A percentile compares a stretch with the other conserved stretches of the same genome.
phyloP scores from a whole-genome alignment of 2,329 filamentous ascomycete genomes.

The Scedosporium dehoogii region DNA sequence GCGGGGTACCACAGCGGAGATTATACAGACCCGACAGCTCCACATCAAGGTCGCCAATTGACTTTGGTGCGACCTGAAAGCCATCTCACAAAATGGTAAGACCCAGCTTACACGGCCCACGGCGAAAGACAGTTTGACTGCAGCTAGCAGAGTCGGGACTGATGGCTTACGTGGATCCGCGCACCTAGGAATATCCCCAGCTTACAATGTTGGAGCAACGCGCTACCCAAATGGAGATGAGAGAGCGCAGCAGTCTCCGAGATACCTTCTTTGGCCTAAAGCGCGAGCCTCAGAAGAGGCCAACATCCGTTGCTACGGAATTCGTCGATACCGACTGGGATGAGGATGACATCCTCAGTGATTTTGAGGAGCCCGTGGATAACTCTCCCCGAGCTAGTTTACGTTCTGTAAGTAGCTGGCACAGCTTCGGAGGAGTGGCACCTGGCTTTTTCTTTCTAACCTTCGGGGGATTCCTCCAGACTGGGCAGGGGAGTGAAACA shows the following conservation, averaged over 20 bases:
- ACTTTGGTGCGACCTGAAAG: neutral
- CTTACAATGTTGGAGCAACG: slow-evolving; percentile 11
- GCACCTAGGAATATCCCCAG: slow-evolving; percentile 1
- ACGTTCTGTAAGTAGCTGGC: slow-evolving; percentile 52
- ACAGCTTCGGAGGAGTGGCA: no score
- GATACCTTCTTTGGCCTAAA: slow-evolving; percentile 54
- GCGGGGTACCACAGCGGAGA: neutral
- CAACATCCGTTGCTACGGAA: slow-evolving; percentile 63
- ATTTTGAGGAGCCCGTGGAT: slow-evolving; percentile 38
- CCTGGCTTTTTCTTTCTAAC: neutral
- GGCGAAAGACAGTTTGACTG: neutral
- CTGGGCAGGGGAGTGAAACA: slow-evolving; percentile 65
- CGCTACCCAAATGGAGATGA: slow-evolving; percentile 32
- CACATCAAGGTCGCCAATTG: neutral
- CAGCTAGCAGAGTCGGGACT: neutral
- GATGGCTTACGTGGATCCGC: neutral
- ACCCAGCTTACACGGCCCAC: neutral
- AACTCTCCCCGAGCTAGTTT: slow-evolving; percentile 59
- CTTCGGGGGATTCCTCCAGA: slow-evolving; percentile 32
- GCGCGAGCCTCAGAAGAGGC: slow-evolving; percentile 40
- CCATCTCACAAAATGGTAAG: neutral
- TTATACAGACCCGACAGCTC: neutral
- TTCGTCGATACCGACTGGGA: slow-evolving; percentile 69
- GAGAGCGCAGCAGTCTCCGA: slow-evolving; percentile 36
- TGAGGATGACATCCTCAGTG: slow-evolving; percentile 47